Percentiles rank a stretch among this genome's conserved stretches.
phyloP scores from a whole-genome alignment of 2,329 filamentous ascomycete genomes.

The Xylariaceae sp. region DNA sequence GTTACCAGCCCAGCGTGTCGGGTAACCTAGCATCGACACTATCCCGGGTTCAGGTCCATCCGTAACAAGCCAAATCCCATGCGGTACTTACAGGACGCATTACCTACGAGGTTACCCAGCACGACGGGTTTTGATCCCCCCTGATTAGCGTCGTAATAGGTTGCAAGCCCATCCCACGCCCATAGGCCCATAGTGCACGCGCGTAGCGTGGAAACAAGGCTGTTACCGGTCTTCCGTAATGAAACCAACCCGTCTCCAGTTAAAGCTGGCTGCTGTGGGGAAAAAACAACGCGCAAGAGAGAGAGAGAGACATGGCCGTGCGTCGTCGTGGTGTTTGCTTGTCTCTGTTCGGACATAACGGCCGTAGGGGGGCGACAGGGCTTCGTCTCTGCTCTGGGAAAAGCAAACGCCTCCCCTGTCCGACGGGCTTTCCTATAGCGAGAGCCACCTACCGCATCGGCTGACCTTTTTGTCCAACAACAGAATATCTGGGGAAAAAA shows the following conservation, averaged over 20 bases:
- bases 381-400: neutral
- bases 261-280: neutral
- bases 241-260: neutral
- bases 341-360: conserved; percentile 9
- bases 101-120: too few relatives aligned
- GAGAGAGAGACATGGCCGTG: too few relatives aligned
- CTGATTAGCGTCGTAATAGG: neutral
- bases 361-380: neutral
- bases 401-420: too few relatives aligned
- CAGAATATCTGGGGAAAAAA: too few relatives aligned
- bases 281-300: neutral
- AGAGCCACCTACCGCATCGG: too few relatives aligned
- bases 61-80: neutral
- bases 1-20: neutral
- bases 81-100: too few relatives aligned
- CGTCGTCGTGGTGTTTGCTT: neutral
- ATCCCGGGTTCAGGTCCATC: neutral
- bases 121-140: too few relatives aligned
- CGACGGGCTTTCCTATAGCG: too few relatives aligned
- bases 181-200: neutral
- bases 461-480: too few relatives aligned
- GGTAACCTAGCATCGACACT: neutral
- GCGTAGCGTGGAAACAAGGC: neutral
- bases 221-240: neutral
- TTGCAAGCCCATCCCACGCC: neutral